phyloP scores from a whole-genome alignment of 2,329 filamentous ascomycete species.

The Colletotrichum limetticola region DNA sequence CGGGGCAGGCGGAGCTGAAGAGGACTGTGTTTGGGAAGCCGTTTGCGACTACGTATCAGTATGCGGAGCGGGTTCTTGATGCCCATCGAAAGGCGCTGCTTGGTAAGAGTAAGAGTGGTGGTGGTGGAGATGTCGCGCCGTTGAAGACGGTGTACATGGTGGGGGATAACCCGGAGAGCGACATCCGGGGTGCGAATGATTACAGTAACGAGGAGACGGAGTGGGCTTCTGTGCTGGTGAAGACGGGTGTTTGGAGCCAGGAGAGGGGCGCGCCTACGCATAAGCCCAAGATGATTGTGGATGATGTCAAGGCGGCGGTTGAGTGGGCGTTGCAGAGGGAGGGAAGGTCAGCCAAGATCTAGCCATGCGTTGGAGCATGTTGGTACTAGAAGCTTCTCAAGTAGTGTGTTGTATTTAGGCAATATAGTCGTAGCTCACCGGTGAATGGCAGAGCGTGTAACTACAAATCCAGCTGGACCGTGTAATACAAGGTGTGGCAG shows the following conservation, averaged over 20 bases:
- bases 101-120: background rate
- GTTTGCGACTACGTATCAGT: constrained; percentile 79
- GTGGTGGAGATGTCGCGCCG: constrained; percentile 41
- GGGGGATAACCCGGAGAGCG: constrained; percentile 88
- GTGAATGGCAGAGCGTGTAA: background rate
- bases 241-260: constrained; percentile 79
- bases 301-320: constrained; percentile 82
- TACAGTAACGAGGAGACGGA: constrained; percentile 76
- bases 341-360: constrained; percentile 40
- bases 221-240: constrained; percentile 82
- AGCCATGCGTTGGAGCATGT: background rate
- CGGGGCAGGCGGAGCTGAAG: constrained; percentile 65
- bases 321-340: constrained; percentile 76
- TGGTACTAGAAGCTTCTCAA: background rate
- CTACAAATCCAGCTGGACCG: background rate
- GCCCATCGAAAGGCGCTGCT: constrained; percentile 66
- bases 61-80: constrained; percentile 80
- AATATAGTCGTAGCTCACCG: background rate
- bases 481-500: background rate
- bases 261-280: constrained; percentile 63
- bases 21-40: constrained; percentile 87
- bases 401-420: background rate
- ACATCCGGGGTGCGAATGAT: constrained; percentile 87
- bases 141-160: constrained; percentile 91
- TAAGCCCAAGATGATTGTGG: constrained; percentile 72